A percentile compares a stretch with the other conserved stretches of the same genome.
phyloP scores from a whole-genome alignment of 352 stramenopile genomes.

The Aphanomyces cochlioides region DNA sequence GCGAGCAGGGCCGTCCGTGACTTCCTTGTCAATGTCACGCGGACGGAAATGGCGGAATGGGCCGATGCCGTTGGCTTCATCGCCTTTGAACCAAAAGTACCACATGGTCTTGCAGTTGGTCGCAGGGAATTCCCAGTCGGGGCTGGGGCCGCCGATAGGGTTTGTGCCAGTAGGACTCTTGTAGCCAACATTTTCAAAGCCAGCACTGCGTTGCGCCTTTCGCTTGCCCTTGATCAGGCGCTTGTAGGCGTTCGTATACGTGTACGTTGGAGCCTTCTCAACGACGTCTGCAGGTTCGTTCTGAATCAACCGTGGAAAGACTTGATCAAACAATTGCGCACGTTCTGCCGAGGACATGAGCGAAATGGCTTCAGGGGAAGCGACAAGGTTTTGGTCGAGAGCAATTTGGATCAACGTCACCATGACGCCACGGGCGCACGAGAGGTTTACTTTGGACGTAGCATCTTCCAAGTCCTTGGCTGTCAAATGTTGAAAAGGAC shows the following conservation, averaged over 20 bases:
- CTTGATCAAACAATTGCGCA: constrained; percentile 11
- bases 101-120: constrained; percentile 23
- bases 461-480: constrained; percentile 21
- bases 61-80: constrained; percentile 9
- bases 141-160: not conserved
- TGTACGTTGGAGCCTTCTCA: constrained; percentile 15
- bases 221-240: constrained; percentile 20
- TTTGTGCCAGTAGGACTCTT: not conserved
- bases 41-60: constrained; percentile 16
- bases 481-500: constrained; percentile 15
- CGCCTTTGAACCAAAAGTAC: constrained; percentile 23
- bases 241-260: constrained; percentile 23
- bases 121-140: constrained; percentile 13
- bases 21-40: constrained; percentile 18
- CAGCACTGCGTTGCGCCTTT: constrained; percentile 1
- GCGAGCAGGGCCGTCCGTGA: constrained; percentile 10
- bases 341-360: not conserved
- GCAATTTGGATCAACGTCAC: constrained; percentile 17
- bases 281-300: constrained; percentile 16
- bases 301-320: constrained; percentile 15
- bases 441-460: constrained; percentile 17
- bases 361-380: constrained; percentile 1
- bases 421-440: constrained; percentile 10
- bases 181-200: not conserved
- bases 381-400: constrained; percentile 14